Base-by-base conservation (phyloP, 2,329 filamentous ascomycete genomes). In the Incumbomyces delicatus region DNA sequence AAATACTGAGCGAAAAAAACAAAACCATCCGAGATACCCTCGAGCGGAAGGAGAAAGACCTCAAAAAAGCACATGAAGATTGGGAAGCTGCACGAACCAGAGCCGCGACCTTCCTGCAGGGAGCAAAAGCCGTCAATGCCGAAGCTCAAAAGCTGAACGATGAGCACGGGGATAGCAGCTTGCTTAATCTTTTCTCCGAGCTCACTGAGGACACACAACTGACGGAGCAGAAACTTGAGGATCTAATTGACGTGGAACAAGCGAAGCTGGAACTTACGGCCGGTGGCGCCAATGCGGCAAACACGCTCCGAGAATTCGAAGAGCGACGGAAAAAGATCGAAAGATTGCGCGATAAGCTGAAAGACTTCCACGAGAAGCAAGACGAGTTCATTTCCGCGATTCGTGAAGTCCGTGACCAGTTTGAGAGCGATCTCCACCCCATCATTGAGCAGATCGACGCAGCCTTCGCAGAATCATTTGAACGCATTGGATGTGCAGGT, bases 391-490 rank as follows among this genome's bases (percentile, higher is more conserved):
- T 72, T 13, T 60, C 62, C 11, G 72, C 76, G 39, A 90, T 95
- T 51, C 64, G 69, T 1, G 73, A 79, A 32, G 67, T 94, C 46
- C 81, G 83, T 57, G 70, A 70, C 13, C 72, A 77, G 52, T 98
- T 88, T 86, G 92, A 96, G 64, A 88, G 88, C 1, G 69, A 76
- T 57, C 74, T 98, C 2, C 89, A 96, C 55, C 73, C 71, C 17
- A 74, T 98, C 2, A 76, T 95, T 34, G 70, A 70, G 16, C 80
- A 81, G 60, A 95, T 98, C 66, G 95, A 87, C 61, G 80, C 87
- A 41, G 89, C 89, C 0, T 98, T 98, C 64, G 80, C 84, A 5
- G 83, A 90, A 63, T 96, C 95, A 59, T 96, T 98, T 63, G 80
- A 87, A 59, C 83, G 90, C 62, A 96, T 98, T 61, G 87, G 83